These are phyloP conservation scores for Pascua guehoae DNA, from an alignment of 1,284 basidiomycete species.

Conservation along the genomic window DNA sequence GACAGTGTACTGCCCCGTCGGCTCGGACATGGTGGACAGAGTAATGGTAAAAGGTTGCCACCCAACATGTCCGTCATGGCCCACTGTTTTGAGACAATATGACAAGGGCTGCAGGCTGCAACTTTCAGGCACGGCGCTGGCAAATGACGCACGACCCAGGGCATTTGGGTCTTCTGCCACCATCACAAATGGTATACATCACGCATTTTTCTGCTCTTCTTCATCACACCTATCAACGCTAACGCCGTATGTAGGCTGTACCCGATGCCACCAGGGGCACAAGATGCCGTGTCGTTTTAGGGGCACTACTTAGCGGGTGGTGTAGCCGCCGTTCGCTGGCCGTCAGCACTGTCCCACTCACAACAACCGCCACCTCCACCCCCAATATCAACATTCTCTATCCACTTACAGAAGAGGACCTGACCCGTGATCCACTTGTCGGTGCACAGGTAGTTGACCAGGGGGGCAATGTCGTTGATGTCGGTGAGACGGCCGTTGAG, in stretches of 20 bases:
- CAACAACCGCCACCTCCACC: not conserved
- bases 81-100: too few relatives aligned
- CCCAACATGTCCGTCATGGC: not conserved
- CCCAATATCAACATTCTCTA: not conserved
- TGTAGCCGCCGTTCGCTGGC: conserved; percentile 22
- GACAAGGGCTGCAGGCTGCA: too few relatives aligned
- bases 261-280: too few relatives aligned
- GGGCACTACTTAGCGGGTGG: conserved; percentile 11
- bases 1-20: conserved; percentile 34
- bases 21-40: not conserved
- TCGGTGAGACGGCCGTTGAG: conserved; percentile 18
- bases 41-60: not conserved
- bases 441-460: conserved; percentile 13
- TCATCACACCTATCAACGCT: too few relatives aligned
- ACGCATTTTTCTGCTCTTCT: too few relatives aligned
- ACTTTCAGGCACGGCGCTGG: too few relatives aligned
- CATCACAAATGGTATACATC: too few relatives aligned
- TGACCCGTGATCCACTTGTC: conserved; percentile 23
- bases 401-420: conserved; percentile 18
- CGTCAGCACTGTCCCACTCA: not conserved
- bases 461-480: conserved; percentile 19
- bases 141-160: too few relatives aligned
- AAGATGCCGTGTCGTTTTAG: too few relatives aligned
- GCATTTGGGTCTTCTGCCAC: too few relatives aligned
- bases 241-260: too few relatives aligned